phyloP scores from a whole-genome alignment of 1,139 yeast species.

The Lodderomyces metapsilosis region DNA sequence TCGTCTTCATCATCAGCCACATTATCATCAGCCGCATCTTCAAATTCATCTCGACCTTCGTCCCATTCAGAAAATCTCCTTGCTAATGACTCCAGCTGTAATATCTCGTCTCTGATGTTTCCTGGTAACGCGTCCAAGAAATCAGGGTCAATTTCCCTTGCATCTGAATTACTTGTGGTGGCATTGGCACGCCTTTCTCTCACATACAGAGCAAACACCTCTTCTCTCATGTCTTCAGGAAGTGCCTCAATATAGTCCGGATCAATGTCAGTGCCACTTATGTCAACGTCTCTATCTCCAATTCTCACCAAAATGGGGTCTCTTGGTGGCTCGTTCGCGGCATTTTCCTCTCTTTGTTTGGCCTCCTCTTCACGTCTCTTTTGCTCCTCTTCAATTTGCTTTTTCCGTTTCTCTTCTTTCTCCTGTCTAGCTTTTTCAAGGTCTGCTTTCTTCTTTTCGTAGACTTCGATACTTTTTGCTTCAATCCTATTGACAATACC shows the following conservation, averaged over 20 bases:
- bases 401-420: conserved; percentile 26
- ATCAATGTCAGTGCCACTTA: conserved; percentile 88
- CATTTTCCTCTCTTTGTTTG: conserved; percentile 31
- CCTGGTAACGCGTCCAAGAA: conserved; percentile 82
- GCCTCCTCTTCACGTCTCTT: conserved; percentile 35
- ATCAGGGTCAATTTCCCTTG: conserved; percentile 75
- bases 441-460: conserved; percentile 29
- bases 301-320: conserved; percentile 69
- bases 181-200: conserved; percentile 65
- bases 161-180: conserved; percentile 36
- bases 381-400: conserved; percentile 36
- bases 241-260: conserved; percentile 87
- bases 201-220: conserved; percentile 84
- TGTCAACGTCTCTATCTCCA: conserved; percentile 80
- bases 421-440: conserved; percentile 27
- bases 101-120: conserved; percentile 66
- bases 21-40: conserved; percentile 11
- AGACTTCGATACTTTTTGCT: conserved; percentile 42
- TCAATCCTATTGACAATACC: conserved; percentile 52
- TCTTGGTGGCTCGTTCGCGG: conserved; percentile 15
- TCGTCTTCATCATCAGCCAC: conserved; percentile 23
- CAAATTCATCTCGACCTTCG: conserved; percentile 24
- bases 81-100: conserved; percentile 64
- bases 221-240: conserved; percentile 92
- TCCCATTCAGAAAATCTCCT: conserved; percentile 34